phyloP scores from a whole-genome alignment of 371 early-diverging fungal genomes.

The Entomophthora muscae region DNA sequence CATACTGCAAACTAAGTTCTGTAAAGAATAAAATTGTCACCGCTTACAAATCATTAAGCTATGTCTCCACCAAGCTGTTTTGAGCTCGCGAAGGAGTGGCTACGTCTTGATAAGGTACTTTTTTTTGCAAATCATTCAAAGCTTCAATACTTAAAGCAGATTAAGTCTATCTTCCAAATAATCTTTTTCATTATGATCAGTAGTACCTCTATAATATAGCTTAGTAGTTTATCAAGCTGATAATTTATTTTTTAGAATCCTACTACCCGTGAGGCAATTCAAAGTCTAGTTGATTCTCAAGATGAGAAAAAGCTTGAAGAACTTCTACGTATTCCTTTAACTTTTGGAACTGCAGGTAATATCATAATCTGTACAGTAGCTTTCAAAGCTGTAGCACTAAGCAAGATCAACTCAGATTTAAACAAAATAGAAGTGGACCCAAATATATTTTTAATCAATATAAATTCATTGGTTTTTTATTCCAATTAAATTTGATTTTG shows the following conservation, averaged over 20 bases:
- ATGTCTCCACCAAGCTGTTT: not conserved
- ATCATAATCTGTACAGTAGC: not conserved
- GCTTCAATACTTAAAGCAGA: no score
- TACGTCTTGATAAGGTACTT: slow-evolving; percentile 47
- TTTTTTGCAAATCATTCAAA: not conserved
- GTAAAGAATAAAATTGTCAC: no score
- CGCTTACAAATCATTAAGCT: no score
- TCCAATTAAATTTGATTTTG: no score
- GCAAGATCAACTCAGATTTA: no score
- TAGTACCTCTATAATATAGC: not conserved
- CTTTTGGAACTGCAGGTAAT: slow-evolving; percentile 79
- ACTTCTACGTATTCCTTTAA: slow-evolving; percentile 51
- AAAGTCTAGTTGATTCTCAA: slow-evolving; percentile 24
- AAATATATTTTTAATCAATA: no score
- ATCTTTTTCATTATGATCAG: no score
- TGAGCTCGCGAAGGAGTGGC: slow-evolving; percentile 28
- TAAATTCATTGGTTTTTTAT: no score
- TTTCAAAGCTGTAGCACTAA: no score
- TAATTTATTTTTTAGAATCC: slow-evolving; percentile 38
- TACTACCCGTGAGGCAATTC: slow-evolving; percentile 41
- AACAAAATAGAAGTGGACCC: no score
- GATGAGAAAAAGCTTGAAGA: slow-evolving; percentile 36
- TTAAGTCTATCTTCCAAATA: no score
- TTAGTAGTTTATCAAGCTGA: slow-evolving; percentile 5
- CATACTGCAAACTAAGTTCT: no score